A percentile compares a stretch with the other conserved stretches of the same genome.
Conservation (phyloP, 768 basidiomycete genomes). For the Clitopilus passeckerianus region DNA sequence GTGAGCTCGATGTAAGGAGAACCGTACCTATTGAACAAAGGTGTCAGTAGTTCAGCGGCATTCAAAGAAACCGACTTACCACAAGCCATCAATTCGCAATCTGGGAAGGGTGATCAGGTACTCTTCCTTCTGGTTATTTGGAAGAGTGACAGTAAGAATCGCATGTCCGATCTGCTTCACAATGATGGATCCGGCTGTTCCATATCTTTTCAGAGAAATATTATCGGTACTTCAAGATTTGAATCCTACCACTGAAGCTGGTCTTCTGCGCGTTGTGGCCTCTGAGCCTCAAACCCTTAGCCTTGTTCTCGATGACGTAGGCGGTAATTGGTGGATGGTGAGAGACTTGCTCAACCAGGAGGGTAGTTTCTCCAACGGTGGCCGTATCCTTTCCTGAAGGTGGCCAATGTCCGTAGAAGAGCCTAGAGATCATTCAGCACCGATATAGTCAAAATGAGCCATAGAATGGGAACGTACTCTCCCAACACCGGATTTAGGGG, state of each 20-base stretch:
- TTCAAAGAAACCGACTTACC: slow-evolving; percentile 33
- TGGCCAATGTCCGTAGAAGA: slow-evolving; percentile 91
- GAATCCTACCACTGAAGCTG: slow-evolving; percentile 65
- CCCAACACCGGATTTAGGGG: slow-evolving; percentile 95
- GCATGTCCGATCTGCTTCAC: slow-evolving; percentile 98
- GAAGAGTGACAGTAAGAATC: slow-evolving; percentile 61
- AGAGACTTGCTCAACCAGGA: slow-evolving; percentile 94
- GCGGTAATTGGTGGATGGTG: slow-evolving; percentile 91
- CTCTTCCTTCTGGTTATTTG: slow-evolving; percentile 41
- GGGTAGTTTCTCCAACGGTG: slow-evolving; percentile 72
- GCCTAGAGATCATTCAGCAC: slow-evolving; percentile 28
- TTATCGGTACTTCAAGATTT: slow-evolving; percentile 1
- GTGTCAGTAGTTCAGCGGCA: not conserved
- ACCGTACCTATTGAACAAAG: slow-evolving; percentile 36
- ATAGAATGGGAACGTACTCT: slow-evolving; percentile 51
- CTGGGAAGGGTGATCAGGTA: slow-evolving; percentile 92
- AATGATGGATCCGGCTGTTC: slow-evolving; percentile 64
- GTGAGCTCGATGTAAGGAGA: slow-evolving; percentile 90
- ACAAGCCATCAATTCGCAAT: slow-evolving; percentile 89
- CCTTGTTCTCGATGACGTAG: slow-evolving; percentile 79
- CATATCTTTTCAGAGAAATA: not conserved
- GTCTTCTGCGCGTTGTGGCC: slow-evolving; percentile 98
- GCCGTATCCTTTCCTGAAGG: slow-evolving; percentile 32
- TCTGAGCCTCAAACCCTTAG: slow-evolving; percentile 68
- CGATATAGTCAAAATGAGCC: not conserved